These are phyloP conservation scores for Boletus rubropictus DNA, from an alignment of 768 basidiomycete species.

Conservation along the genomic window DNA sequence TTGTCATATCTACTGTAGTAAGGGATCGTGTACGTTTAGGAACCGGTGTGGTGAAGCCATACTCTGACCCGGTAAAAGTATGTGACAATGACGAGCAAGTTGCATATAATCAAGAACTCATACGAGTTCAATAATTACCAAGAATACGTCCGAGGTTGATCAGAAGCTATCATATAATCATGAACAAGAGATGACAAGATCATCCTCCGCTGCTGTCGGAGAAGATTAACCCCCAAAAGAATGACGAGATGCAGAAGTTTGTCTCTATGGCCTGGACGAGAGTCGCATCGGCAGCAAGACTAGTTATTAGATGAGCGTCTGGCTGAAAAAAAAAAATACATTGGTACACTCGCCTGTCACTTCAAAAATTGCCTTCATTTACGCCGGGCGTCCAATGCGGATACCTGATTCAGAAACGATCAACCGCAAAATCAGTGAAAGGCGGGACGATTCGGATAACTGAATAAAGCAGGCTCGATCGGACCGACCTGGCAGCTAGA, in stretches of 20 bases:
- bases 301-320: background rate
- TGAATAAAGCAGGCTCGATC: too few relatives aligned
- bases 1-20: background rate
- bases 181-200: slow-evolving; percentile 13
- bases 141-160: background rate
- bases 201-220: slow-evolving; percentile 9
- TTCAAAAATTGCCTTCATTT: slow-evolving; percentile 6
- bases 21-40: background rate
- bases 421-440: too few relatives aligned
- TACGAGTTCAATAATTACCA: background rate
- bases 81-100: slow-evolving; percentile 6
- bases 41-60: slow-evolving; percentile 4
- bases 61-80: too few relatives aligned
- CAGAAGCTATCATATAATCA: slow-evolving; percentile 3
- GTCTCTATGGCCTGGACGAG: too few relatives aligned
- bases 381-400: too few relatives aligned
- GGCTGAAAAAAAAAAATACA: background rate
- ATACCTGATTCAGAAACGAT: too few relatives aligned
- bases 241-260: too few relatives aligned
- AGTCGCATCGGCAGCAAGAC: slow-evolving; percentile 1
- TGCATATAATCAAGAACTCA: slow-evolving; percentile 3
- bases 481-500: too few relatives aligned
- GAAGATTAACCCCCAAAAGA: slow-evolving; percentile 15
- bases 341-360: slow-evolving; percentile 1
- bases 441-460: too few relatives aligned